Base-by-base conservation (phyloP, 257 asterid species). In the Asclepias syriaca region DNA sequence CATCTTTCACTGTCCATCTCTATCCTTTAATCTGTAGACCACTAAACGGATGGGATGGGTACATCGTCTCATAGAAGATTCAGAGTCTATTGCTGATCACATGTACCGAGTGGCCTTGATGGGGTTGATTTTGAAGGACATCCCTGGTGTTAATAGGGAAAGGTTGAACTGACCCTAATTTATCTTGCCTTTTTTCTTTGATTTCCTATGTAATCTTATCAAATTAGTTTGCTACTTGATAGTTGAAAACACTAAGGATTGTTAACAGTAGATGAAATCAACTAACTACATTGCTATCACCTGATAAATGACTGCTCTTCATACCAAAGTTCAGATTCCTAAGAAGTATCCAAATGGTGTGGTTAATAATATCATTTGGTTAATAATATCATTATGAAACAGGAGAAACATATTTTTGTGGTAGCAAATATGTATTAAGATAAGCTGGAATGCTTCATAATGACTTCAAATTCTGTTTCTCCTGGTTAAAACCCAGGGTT, bases 31-130 rank as follows among this genome's bases (percentile, higher is more conserved):
- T 64, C 73, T 76, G 58, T 76, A 94, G 99, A 87, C 95, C 65
- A 91, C 97, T 4, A 94, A 94, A 77, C 87, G 99, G 70, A 89
- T 89, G 82, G 99, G 99, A 73, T 94, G 99, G 99, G 74, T 91
- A 61, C 91, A 89, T 75, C 96, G 89, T 79, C 90, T 87, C 19
- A 93, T 93, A 75, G 84, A 86, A 77, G 89, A 94, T 70, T 83
- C 97, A 68, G 98, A 91, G 72, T 91, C 98, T 39, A 91, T 93
- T 69, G 96, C 97, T 71, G 99, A 94, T 86, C 99, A 94, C 77
- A 94, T 91, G 99, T 94, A 91, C 74, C 93, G 93, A 8, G 91
- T 91, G 99, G 80, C 99, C 58, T 69, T 94, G 91, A 94, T 91
- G 99, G 89, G 98, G 73, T 84, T 94, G 84, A 92, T 94, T 78